Percentiles rank a stretch among this genome's conserved stretches.
Evolutionary conservation across 169 alveolate species (phyloP).

Genomic region (Eimeria brunetti): DNA sequence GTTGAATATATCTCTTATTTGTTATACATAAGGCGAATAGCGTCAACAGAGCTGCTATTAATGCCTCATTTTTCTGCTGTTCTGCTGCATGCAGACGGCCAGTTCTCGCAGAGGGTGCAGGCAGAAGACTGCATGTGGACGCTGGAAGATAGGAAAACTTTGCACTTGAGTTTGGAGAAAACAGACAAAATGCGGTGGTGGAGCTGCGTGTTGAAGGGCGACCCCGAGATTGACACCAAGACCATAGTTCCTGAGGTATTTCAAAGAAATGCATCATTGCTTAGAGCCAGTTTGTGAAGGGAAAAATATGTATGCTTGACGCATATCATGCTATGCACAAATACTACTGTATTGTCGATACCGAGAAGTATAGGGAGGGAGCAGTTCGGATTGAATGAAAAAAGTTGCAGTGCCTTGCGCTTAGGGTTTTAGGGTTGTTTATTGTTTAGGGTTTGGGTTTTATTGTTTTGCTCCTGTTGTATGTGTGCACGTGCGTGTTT

Average conservation of each 20-base stretch:
- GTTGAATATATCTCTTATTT: neutral
- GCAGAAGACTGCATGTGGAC: slow-evolving; percentile 97
- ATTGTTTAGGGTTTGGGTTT: neutral
- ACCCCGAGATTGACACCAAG: slow-evolving; percentile 96
- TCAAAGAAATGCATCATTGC: neutral
- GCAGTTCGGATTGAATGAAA: too few relatives aligned
- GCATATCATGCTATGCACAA: too few relatives aligned
- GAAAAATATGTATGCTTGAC: neutral
- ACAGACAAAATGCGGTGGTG: slow-evolving; percentile 97
- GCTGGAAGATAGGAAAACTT: slow-evolving; percentile 92
- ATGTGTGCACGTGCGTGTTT: neutral
- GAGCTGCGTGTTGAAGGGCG: slow-evolving; percentile 96
- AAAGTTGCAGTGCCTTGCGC: neutral
- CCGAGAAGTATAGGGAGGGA: too few relatives aligned
- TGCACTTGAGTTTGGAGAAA: slow-evolving; percentile 94
- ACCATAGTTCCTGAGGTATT: slow-evolving; percentile 97
- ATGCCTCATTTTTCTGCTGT: too few relatives aligned
- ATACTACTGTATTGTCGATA: too few relatives aligned
- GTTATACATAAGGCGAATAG: too few relatives aligned
- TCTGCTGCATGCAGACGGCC: slow-evolving; percentile 89
- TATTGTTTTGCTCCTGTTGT: neutral
- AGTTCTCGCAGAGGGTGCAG: slow-evolving; percentile 92
- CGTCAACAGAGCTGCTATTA: too few relatives aligned
- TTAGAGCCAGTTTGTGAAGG: neutral
- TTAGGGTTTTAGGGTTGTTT: neutral